Evolutionary conservation across 257 asterid genomes (phyloP), one percentile per base, ranked within the genome.

Genomic region (Plantago major): DNA sequence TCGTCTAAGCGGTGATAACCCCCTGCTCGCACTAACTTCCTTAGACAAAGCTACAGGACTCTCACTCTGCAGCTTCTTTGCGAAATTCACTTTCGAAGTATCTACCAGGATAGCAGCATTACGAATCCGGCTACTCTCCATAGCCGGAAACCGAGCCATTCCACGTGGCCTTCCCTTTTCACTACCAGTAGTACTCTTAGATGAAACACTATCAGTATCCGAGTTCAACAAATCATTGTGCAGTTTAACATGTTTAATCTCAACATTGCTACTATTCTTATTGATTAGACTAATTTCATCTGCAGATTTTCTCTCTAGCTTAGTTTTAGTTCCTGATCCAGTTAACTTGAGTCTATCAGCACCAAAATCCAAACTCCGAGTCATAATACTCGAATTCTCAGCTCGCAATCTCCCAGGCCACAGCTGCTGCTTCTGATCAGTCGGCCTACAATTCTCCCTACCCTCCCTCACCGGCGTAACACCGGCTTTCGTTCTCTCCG

Each of bases 371-470:
- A 91, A 68, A 65, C 94, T 88, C 67, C 80, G 80, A 42, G 82
- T 79, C 60, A 82, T 19, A 9, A 77, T 60, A 71, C 79, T 79
- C 51, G 89, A 71, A 77, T 78, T 75, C 64, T 71, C 74, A 45
- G 77, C 70, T 51, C 91, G 89, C 58, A 77, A 81, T 77, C 95
- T 81, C 43, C 81, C 94, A 12, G 98, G 96, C 98, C 96, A 91
- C 13, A 84, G 86, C 30, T 74, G 88, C 48, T 73, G 71, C 37
- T 69, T 78, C 62, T 81, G 88, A 64, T 88, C 96, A 72, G 69
- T 75, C 28, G 78, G 69, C 81, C 64, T 85, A 63, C 81, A 62
- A 55, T 74, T 88, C 64, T 84, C 94, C 57, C 69, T 50, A 17
- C 70, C 81, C 78, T 89, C 88, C 54, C 75, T 78, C 67, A 69